Conservation (phyloP, 1,284 basidiomycete genomes). For the Thelephora terrestris region DNA sequence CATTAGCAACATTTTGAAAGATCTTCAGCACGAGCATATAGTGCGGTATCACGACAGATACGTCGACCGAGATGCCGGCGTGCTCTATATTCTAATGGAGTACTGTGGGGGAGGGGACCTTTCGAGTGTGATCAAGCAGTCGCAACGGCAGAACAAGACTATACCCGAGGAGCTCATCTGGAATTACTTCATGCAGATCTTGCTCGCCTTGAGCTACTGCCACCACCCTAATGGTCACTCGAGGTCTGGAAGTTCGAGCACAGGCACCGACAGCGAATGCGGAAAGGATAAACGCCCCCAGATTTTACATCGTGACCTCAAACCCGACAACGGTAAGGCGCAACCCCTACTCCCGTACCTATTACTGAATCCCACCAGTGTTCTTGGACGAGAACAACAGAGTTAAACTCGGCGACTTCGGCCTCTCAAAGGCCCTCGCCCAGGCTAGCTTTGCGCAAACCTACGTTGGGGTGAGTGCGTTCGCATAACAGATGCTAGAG, state of each 20-base stretch:
- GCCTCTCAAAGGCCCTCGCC: constrained; percentile 84
- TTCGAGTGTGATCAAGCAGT: constrained; percentile 75
- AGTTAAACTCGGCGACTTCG: constrained; percentile 95
- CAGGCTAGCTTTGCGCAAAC: constrained; percentile 88
- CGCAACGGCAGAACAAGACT: constrained; percentile 52
- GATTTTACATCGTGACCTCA: constrained; percentile 90
- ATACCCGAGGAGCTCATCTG: constrained; percentile 90
- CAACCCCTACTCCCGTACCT: not conserved
- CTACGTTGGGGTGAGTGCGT: constrained; percentile 78
- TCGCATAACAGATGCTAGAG: not conserved
- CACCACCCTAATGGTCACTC: constrained; percentile 65
- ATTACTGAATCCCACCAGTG: constrained; percentile 34
- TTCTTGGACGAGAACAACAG: constrained; percentile 73
- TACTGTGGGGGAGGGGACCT: constrained; percentile 94
- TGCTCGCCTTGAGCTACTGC: constrained; percentile 86
- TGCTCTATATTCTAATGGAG: constrained; percentile 95
- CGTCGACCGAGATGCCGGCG: constrained; percentile 84
- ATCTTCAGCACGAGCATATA: constrained; percentile 89
- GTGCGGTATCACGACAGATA: constrained; percentile 89
- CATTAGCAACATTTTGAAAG: constrained; percentile 87
- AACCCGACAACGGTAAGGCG: constrained; percentile 87
- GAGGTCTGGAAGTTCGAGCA: constrained; percentile 33
- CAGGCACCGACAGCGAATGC: constrained; percentile 29
- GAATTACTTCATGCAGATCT: constrained; percentile 91
- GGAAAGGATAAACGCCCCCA: constrained; percentile 48